Evolutionary conservation across 1,284 basidiomycete species (phyloP), one percentile per base, ranked within the genome.

Genomic region (Cryptococcus floricola): DNA sequence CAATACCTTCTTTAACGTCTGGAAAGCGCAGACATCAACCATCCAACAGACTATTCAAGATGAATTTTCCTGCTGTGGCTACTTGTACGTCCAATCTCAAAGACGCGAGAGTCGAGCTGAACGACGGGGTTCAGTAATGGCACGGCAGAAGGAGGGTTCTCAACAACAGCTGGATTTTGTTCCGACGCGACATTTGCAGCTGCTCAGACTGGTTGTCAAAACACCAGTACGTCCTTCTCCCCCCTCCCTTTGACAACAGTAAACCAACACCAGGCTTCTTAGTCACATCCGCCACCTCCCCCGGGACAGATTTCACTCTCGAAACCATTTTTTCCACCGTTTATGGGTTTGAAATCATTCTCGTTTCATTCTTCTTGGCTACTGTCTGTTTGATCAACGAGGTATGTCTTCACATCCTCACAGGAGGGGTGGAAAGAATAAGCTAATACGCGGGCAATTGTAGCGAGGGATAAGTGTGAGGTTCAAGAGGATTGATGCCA

Each of bases 401-500:
- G 83, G 88, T 87, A 37, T 54, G 61, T 54, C 47, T n/a, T 13
- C 10, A 31, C 27, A 5, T n/a, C 23, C 39, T 4, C 8, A 18
- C 48, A 18, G 16, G 43, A 34, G 13, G 18, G 39, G 53, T 23
- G 23, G 1, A 23, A 59, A 55, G 34, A 25, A 39, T 58, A 54
- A 59, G 53, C 44, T 52, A 58, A 48, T 38, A 31, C 48, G 23
- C 57, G 48, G 14, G 5, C 41, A 42, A 56, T 12, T 23, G 48
- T 78, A 90, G 88, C 82, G 88, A 64, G 78, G 85, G 69, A 86
- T 90, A 75, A 81, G 83, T 55, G 86, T 88, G 62, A 84, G 90
- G 39, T 91, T 92, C 81, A 85, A 83, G 79, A 86, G 81, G 78
- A 92, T 92, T 63, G 89, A 92, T 66, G 83, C 83, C 59, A 93